Evolutionary conservation across 2,329 filamentous ascomycete species (phyloP), one percentile per base, ranked within the genome.

Genomic region (Colletotrichum tropicicola): DNA sequence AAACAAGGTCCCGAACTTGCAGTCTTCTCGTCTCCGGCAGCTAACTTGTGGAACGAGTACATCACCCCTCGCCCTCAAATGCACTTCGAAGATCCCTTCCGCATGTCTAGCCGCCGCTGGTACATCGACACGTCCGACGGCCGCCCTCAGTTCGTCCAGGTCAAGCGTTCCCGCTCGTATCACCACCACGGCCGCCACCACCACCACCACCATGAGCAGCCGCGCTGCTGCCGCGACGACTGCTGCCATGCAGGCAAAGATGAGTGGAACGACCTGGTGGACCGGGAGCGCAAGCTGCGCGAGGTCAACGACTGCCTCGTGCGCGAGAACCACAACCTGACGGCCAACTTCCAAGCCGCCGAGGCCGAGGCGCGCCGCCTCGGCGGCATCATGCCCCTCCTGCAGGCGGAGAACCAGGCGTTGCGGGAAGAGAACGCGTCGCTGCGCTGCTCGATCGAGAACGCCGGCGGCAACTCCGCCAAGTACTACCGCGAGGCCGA

Each of bases 161-260:
- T 81, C 73, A 80, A 79, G 69, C 76, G 77, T 57, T 79, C 78
- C 17, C 74, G 73, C 59, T 79, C 78, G 3, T 74, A 78, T 19
- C 59, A 66, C 45, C 71, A 77, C 39, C 70, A 74, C 47, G 72
- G 74, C 55, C 70, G 69, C 44, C 74, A 73, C 48, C 73, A 74
- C 52, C 74, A 73, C 48, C 73, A 74, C 52, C 69, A 73, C 60
- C 73, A 71, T 39, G 30, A 55, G 15, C 43, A 35, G 49, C 59
- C 51, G 48, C 53, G 49, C 53, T 59, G 65, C 17, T 62, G 58
- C 56, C 71, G 74, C 63, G 70, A 73, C 66, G 75, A 79, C 56
- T 76, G 76, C 66, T 76, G 75, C 65, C 76, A 72, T 28, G 73
- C 80, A 64, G 71, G 71, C 52, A 70, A 73, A 10, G 75, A 78